Evolutionary conservation across 1,139 yeast genomes (phyloP), one percentile per base, ranked within the genome.

Genomic region (Lodderomyces beijingensis): DNA sequence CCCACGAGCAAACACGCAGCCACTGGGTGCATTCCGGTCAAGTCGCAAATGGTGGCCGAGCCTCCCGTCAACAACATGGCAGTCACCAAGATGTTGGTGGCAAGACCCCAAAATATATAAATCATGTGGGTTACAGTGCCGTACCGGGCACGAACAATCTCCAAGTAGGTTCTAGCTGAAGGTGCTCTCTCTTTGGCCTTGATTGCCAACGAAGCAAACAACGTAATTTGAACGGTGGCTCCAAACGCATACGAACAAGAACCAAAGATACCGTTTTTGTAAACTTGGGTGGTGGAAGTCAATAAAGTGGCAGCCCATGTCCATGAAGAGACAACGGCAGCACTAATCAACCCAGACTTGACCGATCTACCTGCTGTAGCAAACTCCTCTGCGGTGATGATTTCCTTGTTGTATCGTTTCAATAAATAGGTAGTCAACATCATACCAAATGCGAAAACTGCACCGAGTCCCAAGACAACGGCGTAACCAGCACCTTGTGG

Each of bases 401-500:
- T 70, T 55, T 87, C 95, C 45, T 74, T 73, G 47, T 83, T 87
- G 56, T 86, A 87, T 36, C 94, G 69, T 46, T 76, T 75, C 33
- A 87, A 68, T 37, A 82, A 65, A 41, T 62, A 74, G 0, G 95
- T 85, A 36, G 85, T 79, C 31, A 70, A 53, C 50, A 86, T 74
- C 95, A 87, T 87, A 39, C 86, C 86, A 7, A 70, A 47, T 7
- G 95, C 84, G 52, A 87, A 87, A 7, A 79, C 80, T 28, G 84
- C 71, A 30, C 96, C 96, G 19, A 88, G 69, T 14, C 96, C 97
- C 13, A 86, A 81, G 14, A 88, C 86, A 38, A 88, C 81, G 20
- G 88, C 96, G 50, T 87, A 88, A n/a, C 96, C 96, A n/a, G 84
- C 89, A 30, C 85, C 81, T 54, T 82, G 84, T 3, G 81, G 74